Evolutionary conservation across 129 eudicot genomes (phyloP).

Genomic region (Pittosporum tobira): DNA sequence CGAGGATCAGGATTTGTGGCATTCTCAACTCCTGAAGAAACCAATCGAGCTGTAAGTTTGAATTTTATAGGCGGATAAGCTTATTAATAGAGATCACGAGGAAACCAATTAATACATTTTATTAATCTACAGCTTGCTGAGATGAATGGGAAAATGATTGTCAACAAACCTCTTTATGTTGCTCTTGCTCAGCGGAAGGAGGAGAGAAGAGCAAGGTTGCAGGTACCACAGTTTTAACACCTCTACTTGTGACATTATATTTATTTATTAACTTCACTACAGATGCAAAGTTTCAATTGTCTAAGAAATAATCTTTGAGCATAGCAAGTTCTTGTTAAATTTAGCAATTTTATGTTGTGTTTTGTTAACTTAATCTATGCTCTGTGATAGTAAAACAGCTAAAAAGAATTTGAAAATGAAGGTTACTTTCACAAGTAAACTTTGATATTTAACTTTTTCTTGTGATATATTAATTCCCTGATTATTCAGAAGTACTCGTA

Average conservation of each 20-base stretch:
- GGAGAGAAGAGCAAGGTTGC: constrained; percentile 75
- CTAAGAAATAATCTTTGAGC: too few relatives aligned
- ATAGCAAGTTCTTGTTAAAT: too few relatives aligned
- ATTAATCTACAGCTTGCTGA: constrained; percentile 43
- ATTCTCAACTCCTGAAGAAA: constrained; percentile 65
- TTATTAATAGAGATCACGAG: not conserved
- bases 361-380: too few relatives aligned
- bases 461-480: too few relatives aligned
- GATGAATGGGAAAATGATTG: constrained; percentile 77
- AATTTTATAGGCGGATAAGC: not conserved
- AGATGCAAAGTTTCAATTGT: too few relatives aligned
- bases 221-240: constrained; percentile 29
- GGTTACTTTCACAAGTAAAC: too few relatives aligned
- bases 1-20: constrained; percentile 89
- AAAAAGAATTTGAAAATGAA: too few relatives aligned
- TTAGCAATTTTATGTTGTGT: too few relatives aligned
- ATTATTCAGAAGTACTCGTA: too few relatives aligned
- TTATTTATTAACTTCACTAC: too few relatives aligned
- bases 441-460: too few relatives aligned
- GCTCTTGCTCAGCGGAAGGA: constrained; percentile 82
- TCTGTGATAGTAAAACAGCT: too few relatives aligned
- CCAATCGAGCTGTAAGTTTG: constrained; percentile 68
- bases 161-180: constrained; percentile 78
- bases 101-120: constrained; percentile 1
- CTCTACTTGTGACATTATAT: not conserved